Percentiles rank a stretch among this genome's conserved stretches.
These are phyloP conservation scores for Backusella luteola DNA, from an alignment of 192 early-diverging fungal genomes.

Conservation along the genomic window DNA sequence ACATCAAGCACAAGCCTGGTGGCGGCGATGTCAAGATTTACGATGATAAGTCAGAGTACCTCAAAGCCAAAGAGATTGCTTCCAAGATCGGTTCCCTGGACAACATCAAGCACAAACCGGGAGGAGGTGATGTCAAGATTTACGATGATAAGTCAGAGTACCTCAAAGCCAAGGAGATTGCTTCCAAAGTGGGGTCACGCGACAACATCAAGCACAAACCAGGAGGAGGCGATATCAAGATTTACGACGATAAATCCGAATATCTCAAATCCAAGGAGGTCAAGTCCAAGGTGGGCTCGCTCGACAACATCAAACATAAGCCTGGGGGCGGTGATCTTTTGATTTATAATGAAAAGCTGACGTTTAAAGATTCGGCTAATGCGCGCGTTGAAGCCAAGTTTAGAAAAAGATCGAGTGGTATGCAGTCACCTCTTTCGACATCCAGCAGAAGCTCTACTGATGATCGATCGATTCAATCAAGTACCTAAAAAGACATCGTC, in stretches of 20 bases:
- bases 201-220: conserved; percentile 20
- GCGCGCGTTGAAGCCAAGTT: neutral
- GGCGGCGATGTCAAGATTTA: conserved; percentile 2
- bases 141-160: conserved; percentile 6
- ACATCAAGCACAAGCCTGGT: conserved; percentile 11
- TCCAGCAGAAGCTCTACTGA: neutral
- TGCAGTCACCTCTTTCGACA: neutral
- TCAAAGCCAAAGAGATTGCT: neutral
- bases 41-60: neutral
- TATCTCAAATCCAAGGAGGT: conserved; percentile 1
- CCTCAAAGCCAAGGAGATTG: conserved; percentile 4
- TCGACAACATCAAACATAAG: conserved; percentile 24
- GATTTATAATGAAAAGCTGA: conserved; percentile 11
- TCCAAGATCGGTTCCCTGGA: neutral
- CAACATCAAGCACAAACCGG: conserved; percentile 8
- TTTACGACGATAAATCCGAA: conserved; percentile 9
- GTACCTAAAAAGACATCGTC: neutral
- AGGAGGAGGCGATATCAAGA: conserved; percentile 12
- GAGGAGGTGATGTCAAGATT: neutral
- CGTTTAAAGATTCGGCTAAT: neutral
- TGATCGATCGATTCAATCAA: neutral
- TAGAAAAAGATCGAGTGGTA: neutral
- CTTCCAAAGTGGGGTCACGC: neutral
- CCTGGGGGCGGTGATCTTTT: conserved; percentile 15
- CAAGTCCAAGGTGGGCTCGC: conserved; percentile 8